A percentile compares a stretch with the other conserved stretches of the same genome.
Evolutionary conservation across 768 basidiomycete genomes (phyloP).

Genomic region (Auricularia cornea): DNA sequence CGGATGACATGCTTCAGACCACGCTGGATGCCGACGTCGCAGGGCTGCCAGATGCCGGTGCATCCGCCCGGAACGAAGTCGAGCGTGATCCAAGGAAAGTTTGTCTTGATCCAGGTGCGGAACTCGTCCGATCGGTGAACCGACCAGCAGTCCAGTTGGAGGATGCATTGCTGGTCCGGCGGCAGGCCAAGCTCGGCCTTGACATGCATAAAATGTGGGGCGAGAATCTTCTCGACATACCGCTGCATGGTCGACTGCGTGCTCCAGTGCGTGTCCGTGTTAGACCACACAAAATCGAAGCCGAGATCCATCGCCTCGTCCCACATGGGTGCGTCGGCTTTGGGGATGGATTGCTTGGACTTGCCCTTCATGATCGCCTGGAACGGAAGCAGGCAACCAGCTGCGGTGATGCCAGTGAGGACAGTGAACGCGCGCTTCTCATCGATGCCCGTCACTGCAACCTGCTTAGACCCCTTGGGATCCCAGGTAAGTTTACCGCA

Average conservation of each 20-base stretch:
- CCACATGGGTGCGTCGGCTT: constrained; percentile 8
- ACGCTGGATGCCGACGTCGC: constrained; percentile 29
- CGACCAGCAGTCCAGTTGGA: constrained; percentile 18
- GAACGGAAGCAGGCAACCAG: constrained; percentile 27
- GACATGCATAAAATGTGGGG: neutral
- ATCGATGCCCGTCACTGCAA: constrained; percentile 25
- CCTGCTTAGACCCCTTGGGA: constrained; percentile 25
- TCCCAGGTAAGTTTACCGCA: constrained; percentile 14
- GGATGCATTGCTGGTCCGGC: neutral
- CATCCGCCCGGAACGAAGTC: constrained; percentile 25
- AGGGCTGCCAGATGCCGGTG: constrained; percentile 26
- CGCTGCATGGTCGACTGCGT: neutral
- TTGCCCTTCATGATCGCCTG: constrained; percentile 31
- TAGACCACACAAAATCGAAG: constrained; percentile 19
- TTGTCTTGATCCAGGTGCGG: constrained; percentile 22
- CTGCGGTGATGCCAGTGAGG: constrained; percentile 21
- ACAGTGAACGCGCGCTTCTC: constrained; percentile 39
- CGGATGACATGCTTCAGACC: constrained; percentile 28
- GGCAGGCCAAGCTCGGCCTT: neutral
- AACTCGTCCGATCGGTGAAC: constrained; percentile 32
- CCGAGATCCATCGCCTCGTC: constrained; percentile 16
- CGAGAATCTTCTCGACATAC: neutral
- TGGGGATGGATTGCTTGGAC: constrained; percentile 18
- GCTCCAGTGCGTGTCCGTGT: constrained; percentile 10
- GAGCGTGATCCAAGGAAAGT: constrained; percentile 24